Evolutionary conservation across 495 filamentous ascomycete genomes (phyloP).

Genomic region (Aspergillus cavernicola): DNA sequence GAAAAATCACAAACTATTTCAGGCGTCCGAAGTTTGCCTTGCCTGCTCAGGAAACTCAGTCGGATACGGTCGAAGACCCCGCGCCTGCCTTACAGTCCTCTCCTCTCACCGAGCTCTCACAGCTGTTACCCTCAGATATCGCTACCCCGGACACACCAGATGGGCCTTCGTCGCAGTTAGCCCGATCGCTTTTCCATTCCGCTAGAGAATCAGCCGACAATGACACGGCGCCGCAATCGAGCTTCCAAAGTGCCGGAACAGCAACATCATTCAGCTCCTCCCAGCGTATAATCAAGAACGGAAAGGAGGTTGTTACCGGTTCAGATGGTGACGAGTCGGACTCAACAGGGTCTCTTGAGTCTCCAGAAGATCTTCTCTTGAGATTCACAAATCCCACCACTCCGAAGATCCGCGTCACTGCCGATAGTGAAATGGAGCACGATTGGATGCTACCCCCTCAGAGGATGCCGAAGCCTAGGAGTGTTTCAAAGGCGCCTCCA

Average conservation of each 20-base stretch:
- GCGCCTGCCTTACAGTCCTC: constrained; percentile 26
- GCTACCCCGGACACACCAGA: constrained; percentile 18
- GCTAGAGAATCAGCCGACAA: constrained; percentile 4
- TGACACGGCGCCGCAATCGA: constrained; percentile 8
- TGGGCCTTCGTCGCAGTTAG: constrained; percentile 18
- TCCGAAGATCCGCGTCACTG: constrained; percentile 3
- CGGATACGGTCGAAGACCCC: constrained; percentile 9
- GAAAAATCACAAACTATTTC: constrained; percentile 39
- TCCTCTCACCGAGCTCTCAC: constrained; percentile 32
- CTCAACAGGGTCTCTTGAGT: constrained; percentile 50
- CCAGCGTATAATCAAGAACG: constrained; percentile 46
- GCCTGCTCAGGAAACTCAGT: not conserved
- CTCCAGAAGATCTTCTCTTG: constrained; percentile 38
- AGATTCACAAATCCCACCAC: constrained; percentile 9
- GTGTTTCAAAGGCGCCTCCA: constrained; percentile 25
- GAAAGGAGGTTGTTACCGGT: constrained; percentile 54
- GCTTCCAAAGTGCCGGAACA: constrained; percentile 18
- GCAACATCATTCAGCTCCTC: constrained; percentile 24
- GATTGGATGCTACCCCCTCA: constrained; percentile 11
- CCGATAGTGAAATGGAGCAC: constrained; percentile 15
- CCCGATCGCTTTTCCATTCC: constrained; percentile 13
- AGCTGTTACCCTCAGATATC: constrained; percentile 23
- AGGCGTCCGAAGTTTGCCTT: constrained; percentile 27
- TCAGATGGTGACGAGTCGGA: constrained; percentile 69
- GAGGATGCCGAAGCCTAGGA: constrained; percentile 3